Evolutionary conservation across 805 yeast genomes (phyloP).

Genomic region (Schwanniomyces polymorphus): DNA sequence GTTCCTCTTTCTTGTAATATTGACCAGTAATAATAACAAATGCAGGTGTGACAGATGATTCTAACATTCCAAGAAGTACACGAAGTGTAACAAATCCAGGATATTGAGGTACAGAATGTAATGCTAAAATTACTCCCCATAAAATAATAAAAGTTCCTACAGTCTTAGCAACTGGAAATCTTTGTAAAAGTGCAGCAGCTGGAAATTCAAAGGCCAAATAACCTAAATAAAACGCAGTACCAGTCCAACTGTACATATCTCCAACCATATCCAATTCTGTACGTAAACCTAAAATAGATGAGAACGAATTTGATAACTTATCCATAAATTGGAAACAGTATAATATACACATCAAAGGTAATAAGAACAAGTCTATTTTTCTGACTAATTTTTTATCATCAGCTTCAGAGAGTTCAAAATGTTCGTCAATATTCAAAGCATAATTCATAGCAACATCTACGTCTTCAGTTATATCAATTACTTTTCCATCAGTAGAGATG

Average conservation of each 20-base stretch:
- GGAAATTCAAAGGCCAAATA: slow-evolving; percentile 59
- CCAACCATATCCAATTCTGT: slow-evolving; percentile 35
- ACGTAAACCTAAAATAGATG: slow-evolving; percentile 38
- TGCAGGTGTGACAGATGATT: slow-evolving; percentile 41
- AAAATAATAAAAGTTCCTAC: slow-evolving; percentile 48
- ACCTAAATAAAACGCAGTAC: slow-evolving; percentile 51
- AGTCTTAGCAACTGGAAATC: slow-evolving; percentile 55
- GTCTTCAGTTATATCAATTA: slow-evolving; percentile 27
- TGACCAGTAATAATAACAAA: slow-evolving; percentile 36
- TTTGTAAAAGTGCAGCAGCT: slow-evolving; percentile 48
- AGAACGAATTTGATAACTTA: slow-evolving; percentile 38
- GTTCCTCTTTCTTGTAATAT: slow-evolving; percentile 34
- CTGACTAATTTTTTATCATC: slow-evolving; percentile 14
- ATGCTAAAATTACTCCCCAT: slow-evolving; percentile 62
- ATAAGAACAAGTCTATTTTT: slow-evolving; percentile 21
- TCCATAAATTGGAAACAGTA: slow-evolving; percentile 34
- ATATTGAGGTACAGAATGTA: slow-evolving; percentile 52
- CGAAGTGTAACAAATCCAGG: slow-evolving; percentile 40
- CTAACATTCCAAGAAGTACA: slow-evolving; percentile 40
- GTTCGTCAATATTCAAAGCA: slow-evolving; percentile 20
- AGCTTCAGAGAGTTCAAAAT: slow-evolving; percentile 14
- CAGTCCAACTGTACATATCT: slow-evolving; percentile 36
- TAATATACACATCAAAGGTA: slow-evolving; percentile 24
- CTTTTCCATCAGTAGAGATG: slow-evolving; percentile 11
- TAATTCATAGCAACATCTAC: slow-evolving; percentile 41